Evolutionary conservation across 305 asterid species (phyloP).

Genomic region (Caryopteris hybrid): DNA sequence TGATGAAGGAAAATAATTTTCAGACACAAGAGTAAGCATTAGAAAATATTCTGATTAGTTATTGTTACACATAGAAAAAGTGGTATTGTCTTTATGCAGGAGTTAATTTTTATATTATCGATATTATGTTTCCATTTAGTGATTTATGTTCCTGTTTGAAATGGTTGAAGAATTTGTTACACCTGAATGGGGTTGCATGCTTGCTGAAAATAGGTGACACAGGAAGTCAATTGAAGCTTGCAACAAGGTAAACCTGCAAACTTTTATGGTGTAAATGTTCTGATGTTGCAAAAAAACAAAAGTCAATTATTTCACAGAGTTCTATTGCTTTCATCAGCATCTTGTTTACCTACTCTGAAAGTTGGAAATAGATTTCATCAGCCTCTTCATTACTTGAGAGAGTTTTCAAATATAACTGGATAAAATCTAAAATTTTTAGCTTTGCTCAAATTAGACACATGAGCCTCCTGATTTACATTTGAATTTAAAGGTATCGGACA

Average conservation of each 20-base stretch:
- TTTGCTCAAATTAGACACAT: background rate
- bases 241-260: constrained; percentile 61
- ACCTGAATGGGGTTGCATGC: constrained; percentile 97
- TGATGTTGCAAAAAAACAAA: background rate
- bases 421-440: no score
- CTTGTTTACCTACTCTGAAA: no score
- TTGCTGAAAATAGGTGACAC: constrained; percentile 78
- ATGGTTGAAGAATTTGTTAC: constrained; percentile 69
- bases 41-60: constrained; percentile 4
- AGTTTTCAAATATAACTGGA: no score
- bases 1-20: constrained; percentile 90
- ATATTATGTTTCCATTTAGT: constrained; percentile 7
- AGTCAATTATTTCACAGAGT: background rate
- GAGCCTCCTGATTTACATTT: constrained; percentile 10
- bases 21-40: constrained; percentile 74
- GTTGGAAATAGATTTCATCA: no score
- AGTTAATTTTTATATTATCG: background rate
- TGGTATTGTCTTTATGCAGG: background rate
- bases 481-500: constrained; percentile 63
- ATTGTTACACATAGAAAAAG: background rate
- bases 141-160: constrained; percentile 10
- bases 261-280: background rate
- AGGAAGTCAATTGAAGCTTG: constrained; percentile 85
- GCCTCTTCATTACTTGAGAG: no score
- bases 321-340: background rate